Base-by-base conservation (phyloP, 805 yeast genomes). In the Cyberlindnera veronae region DNA sequence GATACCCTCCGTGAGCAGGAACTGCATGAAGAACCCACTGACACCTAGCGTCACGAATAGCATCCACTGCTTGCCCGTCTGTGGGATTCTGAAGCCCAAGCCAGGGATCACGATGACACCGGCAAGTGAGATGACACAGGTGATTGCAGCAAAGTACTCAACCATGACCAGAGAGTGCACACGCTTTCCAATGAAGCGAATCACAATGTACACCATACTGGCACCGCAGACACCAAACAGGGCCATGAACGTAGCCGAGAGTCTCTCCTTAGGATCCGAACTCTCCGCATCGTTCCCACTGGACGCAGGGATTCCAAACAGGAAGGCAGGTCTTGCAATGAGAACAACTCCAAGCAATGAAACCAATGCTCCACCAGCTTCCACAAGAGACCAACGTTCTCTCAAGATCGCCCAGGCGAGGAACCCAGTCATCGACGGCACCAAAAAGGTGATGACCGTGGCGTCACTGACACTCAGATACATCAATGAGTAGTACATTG, bases 111-210 rank as follows among this genome's bases (percentile, higher is more conserved):
- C 47, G 0, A 78, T 17, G 13, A 84, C 69, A 12, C 79, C 77
- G 4, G 69, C 32, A 12, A 72, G 57, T 3, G 90, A 72, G 1
- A 82, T 68, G 1, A 84, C 46, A 17, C 76, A 67, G 10, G 85
- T 75, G 33, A 72, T 66, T 29, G 80, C 62, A 0, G 96, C 79
- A 63, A 84, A 87, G 57, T 81, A 83, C 38, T 86, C 74, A 2
- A 89, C 96, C 18, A 87, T 78, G 30, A 88, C 60, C 19, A 89
- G 67, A 0, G 96, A 88, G 61, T 88, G 95, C 2, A 88, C 93
- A 29, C 76, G 64, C 38, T 73, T 75, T 18, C 95, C 95, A 28
- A 90, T 83, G 46, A 75, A 78, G 28, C 95, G 69, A 40, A 89
- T 76, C 9, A 80, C 66, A 33, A 87, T 79, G 63, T 78, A 81